These are phyloP conservation scores for Auricularia cornea DNA, from an alignment of 768 basidiomycete genomes.

Conservation along the genomic window DNA sequence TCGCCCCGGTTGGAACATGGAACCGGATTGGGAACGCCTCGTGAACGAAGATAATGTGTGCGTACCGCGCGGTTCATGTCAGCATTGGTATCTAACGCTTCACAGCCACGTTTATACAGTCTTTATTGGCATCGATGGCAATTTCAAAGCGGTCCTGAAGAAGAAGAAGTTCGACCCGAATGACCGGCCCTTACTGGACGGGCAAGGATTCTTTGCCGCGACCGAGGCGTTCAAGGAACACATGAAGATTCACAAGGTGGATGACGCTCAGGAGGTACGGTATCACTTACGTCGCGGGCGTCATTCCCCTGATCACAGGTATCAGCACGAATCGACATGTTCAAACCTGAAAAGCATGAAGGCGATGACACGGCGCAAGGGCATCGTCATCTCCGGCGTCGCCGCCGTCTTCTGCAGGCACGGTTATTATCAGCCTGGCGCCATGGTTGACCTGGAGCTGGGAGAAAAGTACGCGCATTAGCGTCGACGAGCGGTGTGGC, in stretches of 20 bases:
- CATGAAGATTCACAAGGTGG: no score
- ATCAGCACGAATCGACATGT: conserved; percentile 14
- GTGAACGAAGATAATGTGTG: not conserved
- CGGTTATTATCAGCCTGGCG: not conserved
- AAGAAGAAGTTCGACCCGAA: no score
- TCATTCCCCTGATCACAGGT: not conserved
- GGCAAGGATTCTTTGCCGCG: no score
- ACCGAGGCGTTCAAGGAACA: no score
- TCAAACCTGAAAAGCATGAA: conserved; percentile 17
- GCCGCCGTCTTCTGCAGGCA: conserved; percentile 14
- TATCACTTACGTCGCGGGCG: no score
- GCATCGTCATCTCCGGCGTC: conserved; percentile 15
- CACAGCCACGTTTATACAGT: not conserved
- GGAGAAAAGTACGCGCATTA: not conserved
- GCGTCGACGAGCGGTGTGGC: not conserved
- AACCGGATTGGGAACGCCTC: not conserved
- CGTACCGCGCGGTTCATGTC: no score
- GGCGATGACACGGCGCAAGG: conserved; percentile 18
- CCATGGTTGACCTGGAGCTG: not conserved
- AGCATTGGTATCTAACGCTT: no score
- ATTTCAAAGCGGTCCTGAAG: no score
- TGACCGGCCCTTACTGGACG: no score
- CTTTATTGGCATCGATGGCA: not conserved
- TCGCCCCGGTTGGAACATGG: not conserved
- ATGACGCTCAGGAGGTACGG: not conserved